A percentile compares a stretch with the other conserved stretches of the same genome.
Conservation (phyloP, 1,139 yeast genomes). For the Geotrichum klebahnii region DNA sequence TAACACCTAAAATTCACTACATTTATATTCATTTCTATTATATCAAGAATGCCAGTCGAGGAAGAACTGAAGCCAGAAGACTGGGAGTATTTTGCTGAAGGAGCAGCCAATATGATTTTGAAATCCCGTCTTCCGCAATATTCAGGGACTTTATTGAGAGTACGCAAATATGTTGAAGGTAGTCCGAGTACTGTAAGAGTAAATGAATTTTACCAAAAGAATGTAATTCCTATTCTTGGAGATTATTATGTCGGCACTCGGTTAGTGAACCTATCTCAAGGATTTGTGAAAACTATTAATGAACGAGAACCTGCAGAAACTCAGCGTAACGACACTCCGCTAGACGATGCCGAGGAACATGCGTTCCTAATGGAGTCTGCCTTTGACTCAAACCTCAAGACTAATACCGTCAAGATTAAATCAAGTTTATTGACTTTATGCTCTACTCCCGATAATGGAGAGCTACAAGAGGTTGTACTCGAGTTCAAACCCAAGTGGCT, state of each 20-base stretch:
- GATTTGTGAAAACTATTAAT: slow-evolving; percentile 13
- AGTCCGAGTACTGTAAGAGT: slow-evolving; percentile 24
- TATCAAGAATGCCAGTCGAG: background rate
- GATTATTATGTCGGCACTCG: slow-evolving; percentile 21
- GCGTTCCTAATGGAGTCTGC: slow-evolving; percentile 27
- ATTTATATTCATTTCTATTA: background rate
- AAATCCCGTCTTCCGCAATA: slow-evolving; percentile 16
- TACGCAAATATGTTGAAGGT: slow-evolving; percentile 27
- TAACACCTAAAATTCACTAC: background rate
- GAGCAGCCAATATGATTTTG: slow-evolving; percentile 32
- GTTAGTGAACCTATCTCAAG: slow-evolving; percentile 23
- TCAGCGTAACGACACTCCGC: slow-evolving; percentile 13
- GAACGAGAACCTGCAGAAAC: slow-evolving; percentile 3
- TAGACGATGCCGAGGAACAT: slow-evolving; percentile 21
- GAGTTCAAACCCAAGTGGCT: slow-evolving; percentile 51
- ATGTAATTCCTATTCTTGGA: slow-evolving; percentile 24
- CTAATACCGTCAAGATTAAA: background rate
- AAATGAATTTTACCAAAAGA: slow-evolving; percentile 21
- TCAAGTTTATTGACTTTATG: slow-evolving; percentile 5
- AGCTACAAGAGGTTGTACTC: slow-evolving; percentile 25
- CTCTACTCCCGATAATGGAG: background rate
- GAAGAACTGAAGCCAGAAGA: slow-evolving; percentile 15
- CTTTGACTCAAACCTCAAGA: slow-evolving; percentile 4
- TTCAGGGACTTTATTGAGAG: slow-evolving; percentile 27
- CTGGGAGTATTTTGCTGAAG: slow-evolving; percentile 32